phyloP scores from a whole-genome alignment of 768 basidiomycete species.

The Termitomyces sp. region DNA sequence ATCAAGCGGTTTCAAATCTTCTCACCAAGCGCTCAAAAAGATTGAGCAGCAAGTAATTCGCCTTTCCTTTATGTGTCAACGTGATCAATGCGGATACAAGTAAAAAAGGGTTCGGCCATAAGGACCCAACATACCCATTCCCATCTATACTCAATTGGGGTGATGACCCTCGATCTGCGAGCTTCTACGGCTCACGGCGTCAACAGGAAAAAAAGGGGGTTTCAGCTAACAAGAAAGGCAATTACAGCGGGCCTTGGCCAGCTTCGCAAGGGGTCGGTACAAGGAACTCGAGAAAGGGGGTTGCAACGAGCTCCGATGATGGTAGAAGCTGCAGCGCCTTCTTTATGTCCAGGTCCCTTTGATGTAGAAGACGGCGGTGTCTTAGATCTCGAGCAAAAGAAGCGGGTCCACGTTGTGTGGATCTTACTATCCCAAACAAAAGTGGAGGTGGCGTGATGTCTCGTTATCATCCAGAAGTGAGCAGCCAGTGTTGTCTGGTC shows the following conservation, averaged over 20 bases:
- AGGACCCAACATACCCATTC: background rate
- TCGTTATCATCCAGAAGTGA: background rate
- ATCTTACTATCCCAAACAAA: background rate
- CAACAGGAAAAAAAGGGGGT: background rate
- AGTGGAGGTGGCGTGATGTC: background rate
- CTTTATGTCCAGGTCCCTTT: background rate
- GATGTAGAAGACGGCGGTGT: background rate
- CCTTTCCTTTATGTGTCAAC: background rate
- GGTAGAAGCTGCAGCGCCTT: background rate
- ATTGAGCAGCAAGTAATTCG: background rate
- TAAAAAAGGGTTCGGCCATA: background rate
- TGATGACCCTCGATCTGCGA: background rate
- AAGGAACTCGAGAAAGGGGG: background rate
- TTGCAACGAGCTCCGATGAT: constrained; percentile 1
- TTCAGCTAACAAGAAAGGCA: background rate
- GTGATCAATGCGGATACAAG: background rate
- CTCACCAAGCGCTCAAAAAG: background rate
- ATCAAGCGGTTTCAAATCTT: background rate
- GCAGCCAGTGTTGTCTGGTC: background rate
- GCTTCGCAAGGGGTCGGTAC: background rate
- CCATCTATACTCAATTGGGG: too few relatives aligned
- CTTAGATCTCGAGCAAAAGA: background rate
- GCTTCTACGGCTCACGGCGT: background rate
- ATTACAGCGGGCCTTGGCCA: background rate
- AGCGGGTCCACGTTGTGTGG: background rate